Base-by-base conservation (phyloP, 805 yeast genomes). In the Torulaspora microellipsoides region DNA sequence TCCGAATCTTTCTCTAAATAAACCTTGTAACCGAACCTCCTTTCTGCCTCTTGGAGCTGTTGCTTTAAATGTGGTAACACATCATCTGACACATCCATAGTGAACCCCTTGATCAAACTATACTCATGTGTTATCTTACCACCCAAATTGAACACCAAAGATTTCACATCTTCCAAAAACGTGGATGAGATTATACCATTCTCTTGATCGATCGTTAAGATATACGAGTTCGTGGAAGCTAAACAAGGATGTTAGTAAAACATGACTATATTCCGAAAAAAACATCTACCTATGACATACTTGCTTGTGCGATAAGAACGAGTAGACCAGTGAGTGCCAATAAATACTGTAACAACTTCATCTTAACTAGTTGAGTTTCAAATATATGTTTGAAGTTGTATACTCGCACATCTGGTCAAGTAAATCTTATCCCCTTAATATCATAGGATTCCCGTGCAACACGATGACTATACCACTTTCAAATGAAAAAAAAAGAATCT, bases 121-220 rank as follows among this genome's bases (percentile, higher is more conserved):
- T 73, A 76, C 45, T 75, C 78, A 49, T 73, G 75, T 13, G 70
- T 69, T 37, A 77, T 67, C 13, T 48, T 52, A 3, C 76, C 80
- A 7, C 78, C 78, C 7, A 71, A 45, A 10, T 57, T 53, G 31
- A 58, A 49, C 23, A 75, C 62, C 27, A 63, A 52, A 10, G 55
- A 42, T 38, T 65, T 69, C 8, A 74, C 60, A 3, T 57, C 55
- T 4, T 58, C 52, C 15, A 56, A 28, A 27, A 54, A 39, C 9
- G 43, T 46, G 10, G 42, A 34, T 3, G 46, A 40, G 8, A 45
- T 38, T 15, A 36, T 25, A 4, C 39, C 40, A 27, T 42, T 43
- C 12, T 43, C 42, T 20, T 42, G 47, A 15, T 48, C 51, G 27
- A 56, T 35, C 4, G 56, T 52, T 28, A 56, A 27, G 15, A 56